Evolutionary conservation across 1,139 yeast species (phyloP), one percentile per base, ranked within the genome.

Genomic region (Candida sp.): DNA sequence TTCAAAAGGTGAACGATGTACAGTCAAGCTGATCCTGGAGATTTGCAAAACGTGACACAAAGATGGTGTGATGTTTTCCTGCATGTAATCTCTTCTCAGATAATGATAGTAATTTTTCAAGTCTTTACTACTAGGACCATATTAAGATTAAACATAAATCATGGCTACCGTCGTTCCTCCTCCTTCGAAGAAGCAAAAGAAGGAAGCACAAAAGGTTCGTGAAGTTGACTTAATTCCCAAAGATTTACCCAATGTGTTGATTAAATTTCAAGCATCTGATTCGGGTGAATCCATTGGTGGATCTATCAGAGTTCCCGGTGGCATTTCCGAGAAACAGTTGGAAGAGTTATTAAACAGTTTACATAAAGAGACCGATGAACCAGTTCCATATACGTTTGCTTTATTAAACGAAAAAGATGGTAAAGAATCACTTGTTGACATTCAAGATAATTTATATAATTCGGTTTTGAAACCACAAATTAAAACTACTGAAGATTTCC

Each of bases 121-220:
- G 21, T 29, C 21, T 22, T 25, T 32, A 32, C n/a, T n/a, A 32
- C 34, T 19, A 37, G 27, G 27, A 22, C 7, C 21, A 22, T 29
- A 12, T 33, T 36, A 11, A 12, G 34, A 11, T 12, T 11, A n/a
- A n/a, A 9, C 19, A 32, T 32, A 39, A 43, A 52, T 6, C 40
- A 93, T 93, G 99, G 95, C 99, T 47, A 93, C 99, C 4, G 75
- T 88, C 40, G 66, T 93, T 40, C 99, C 99, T 22, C 99, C 98
- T 38, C 95, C 89, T 32, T 86, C 96, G 0, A 93, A 93, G 64
- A 87, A 83, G 59, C 97, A 90, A 63, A 87, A 80, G 65, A 81
- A 82, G 56, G 87, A 79, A 52, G 95, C 95, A 4, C 97, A 90
- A 61, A 75, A 80, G 57, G 88, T 87, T 9, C 80, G 87, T 44